Conservation (phyloP, 2,329 filamentous ascomycete species). For the Furcasterigmium sp. region DNA sequence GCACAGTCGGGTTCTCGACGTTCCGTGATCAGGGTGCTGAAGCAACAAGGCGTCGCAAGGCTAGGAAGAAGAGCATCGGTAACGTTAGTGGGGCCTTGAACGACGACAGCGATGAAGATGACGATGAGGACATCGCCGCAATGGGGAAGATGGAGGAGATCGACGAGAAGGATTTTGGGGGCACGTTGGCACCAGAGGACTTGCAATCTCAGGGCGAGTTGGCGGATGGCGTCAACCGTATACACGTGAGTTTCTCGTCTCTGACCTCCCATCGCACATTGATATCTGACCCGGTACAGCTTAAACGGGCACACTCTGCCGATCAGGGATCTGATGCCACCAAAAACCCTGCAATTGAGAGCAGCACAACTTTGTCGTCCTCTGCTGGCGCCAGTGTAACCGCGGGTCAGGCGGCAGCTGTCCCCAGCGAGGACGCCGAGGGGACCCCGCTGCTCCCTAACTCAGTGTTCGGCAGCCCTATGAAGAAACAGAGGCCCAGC, state of each 20-base stretch:
- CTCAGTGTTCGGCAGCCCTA: constrained; percentile 10
- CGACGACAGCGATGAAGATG: constrained; percentile 64
- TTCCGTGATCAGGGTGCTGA: constrained; percentile 70
- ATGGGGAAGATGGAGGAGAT: constrained; percentile 61
- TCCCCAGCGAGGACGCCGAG: too few relatives aligned
- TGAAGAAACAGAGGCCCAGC: constrained; percentile 12
- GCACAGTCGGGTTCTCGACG: constrained; percentile 82
- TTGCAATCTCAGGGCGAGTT: constrained; percentile 68
- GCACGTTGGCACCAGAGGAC: constrained; percentile 64
- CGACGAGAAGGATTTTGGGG: constrained; percentile 55
- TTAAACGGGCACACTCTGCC: constrained; percentile 74
- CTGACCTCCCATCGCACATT: background rate
- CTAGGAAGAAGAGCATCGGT: constrained; percentile 59
- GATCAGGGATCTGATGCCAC: constrained; percentile 50
- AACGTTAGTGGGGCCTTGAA: constrained; percentile 50
- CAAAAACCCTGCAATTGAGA: background rate
- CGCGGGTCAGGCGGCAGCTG: too few relatives aligned
- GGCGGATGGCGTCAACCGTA: constrained; percentile 75
- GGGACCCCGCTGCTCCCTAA: constrained; percentile 2
- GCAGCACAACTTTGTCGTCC: background rate
- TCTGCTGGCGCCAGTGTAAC: background rate
- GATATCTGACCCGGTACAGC: constrained; percentile 49
- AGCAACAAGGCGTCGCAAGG: constrained; percentile 50
- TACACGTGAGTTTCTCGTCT: constrained; percentile 54
- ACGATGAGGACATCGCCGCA: constrained; percentile 59